Base-by-base conservation (phyloP, 192 early-diverging fungal genomes). In the Coemansia javaensis region DNA sequence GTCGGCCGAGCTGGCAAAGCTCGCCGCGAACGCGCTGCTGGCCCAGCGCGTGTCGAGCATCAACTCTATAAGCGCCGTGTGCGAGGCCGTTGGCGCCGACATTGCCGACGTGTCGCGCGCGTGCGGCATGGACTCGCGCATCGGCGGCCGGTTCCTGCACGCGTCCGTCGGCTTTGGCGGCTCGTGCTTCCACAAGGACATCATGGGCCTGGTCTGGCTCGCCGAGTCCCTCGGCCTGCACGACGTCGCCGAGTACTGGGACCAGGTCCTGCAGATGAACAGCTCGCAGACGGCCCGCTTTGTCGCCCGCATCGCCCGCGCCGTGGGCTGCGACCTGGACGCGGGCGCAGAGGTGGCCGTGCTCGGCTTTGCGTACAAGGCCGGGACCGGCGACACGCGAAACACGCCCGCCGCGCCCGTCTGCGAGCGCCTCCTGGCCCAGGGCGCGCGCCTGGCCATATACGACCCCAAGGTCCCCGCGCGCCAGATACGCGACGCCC, bases 181-280 rank as follows among this genome's bases (percentile, higher is more conserved):
- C 16, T 86, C 85, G 31, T 97, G 93, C 68, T 93, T 97, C 76
- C 88, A 93, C 68, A 97, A 97, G 63, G 93, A 97, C 63, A 85
- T 97, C 38, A 72, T 86, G 37, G 92, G 93, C 75, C 70, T 97
- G 41, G 87, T 94, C 15, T 97, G 91, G 72, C 78, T 97, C 44
- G 81, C 83, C 34, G 78, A 85, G 59, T 85, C 84, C 50, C 79
- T 94, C 22, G 83, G 84, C 45, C 73, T 97, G 40, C 85, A 83
- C 28, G 90, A 94, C 63, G 90, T 97, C 27, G 93, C 88, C 32
- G 89, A 82, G 31, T 97, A 97, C 78, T 97, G 93, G 93, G 71
- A 83, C 32, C 87, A 90, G 47, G 87, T 97, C 17, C 85, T 97
- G 20, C 77, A 59, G 39, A 85, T 97, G 78, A 97, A 97, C 72